Conservation (phyloP, 2,329 filamentous ascomycete species). For the Exophiala mesophila region DNA sequence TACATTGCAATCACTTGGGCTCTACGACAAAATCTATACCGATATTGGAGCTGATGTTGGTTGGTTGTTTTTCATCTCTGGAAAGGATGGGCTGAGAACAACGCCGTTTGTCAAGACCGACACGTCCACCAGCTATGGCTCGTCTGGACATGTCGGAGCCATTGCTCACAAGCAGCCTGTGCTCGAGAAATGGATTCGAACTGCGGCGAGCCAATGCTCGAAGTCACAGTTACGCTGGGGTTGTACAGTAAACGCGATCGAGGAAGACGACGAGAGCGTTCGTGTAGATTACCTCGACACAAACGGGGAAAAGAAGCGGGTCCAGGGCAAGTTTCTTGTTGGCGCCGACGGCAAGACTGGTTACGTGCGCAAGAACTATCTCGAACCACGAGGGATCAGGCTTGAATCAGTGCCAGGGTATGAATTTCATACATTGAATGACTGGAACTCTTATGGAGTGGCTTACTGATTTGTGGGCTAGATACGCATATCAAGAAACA, state of each 20-base stretch:
- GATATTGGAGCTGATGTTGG: slow-evolving; percentile 25
- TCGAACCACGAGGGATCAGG: slow-evolving; percentile 28
- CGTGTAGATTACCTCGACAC: slow-evolving; percentile 19
- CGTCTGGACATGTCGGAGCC: slow-evolving; percentile 31
- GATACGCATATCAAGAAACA: slow-evolving; percentile 27
- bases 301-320: slow-evolving; percentile 12
- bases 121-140: slow-evolving; percentile 26
- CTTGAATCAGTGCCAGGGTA: slow-evolving; percentile 1
- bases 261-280: slow-evolving; percentile 11
- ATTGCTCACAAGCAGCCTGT: slow-evolving; percentile 31
- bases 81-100: slow-evolving; percentile 5
- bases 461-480: background rate
- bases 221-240: slow-evolving; percentile 18
- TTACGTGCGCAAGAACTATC: slow-evolving; percentile 30
- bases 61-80: slow-evolving; percentile 21
- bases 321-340: slow-evolving; percentile 30
- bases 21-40: slow-evolving; percentile 29
- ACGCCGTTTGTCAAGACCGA: slow-evolving; percentile 19
- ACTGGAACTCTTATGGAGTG: too few species aligned
- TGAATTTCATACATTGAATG: background rate
- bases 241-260: slow-evolving; percentile 14
- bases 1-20: slow-evolving; percentile 29
- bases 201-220: slow-evolving; percentile 11
- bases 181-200: slow-evolving; percentile 28
- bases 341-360: slow-evolving; percentile 32